Conservation (phyloP, 768 basidiomycete genomes). For the Guyanaporus albipodus region DNA sequence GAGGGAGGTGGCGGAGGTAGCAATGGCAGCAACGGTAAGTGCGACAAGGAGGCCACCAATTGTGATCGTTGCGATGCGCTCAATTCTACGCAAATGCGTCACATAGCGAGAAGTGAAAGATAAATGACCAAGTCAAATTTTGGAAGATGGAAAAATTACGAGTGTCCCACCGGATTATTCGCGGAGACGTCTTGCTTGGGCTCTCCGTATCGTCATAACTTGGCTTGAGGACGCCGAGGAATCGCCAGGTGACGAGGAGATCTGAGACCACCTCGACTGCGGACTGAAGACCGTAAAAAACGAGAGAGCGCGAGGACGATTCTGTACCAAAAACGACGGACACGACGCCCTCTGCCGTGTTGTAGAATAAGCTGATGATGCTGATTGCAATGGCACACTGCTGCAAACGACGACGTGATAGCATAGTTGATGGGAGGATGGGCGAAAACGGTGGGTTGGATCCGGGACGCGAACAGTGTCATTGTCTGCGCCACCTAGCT, state of each 20-base stretch:
- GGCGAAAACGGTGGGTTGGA: not conserved
- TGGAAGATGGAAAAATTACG: not conserved
- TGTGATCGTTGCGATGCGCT: conserved; percentile 33
- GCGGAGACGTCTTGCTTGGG: not conserved
- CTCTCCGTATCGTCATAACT: conserved; percentile 30
- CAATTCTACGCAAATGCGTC: conserved; percentile 26
- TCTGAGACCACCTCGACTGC: conserved; percentile 45
- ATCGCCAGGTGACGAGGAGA: conserved; percentile 43
- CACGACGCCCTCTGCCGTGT: conserved; percentile 39
- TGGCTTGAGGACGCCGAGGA: conserved; percentile 31
- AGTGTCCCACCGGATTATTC: conserved; percentile 15
- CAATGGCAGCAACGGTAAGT: conserved; percentile 37
- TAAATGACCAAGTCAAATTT: not conserved
- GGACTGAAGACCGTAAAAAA: conserved; percentile 49
- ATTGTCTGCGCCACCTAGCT: not conserved
- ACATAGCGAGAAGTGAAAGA: not conserved
- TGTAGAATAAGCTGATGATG: conserved; percentile 38
- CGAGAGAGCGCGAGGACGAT: conserved; percentile 40
- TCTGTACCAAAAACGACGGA: conserved; percentile 45
- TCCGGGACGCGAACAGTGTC: not conserved
- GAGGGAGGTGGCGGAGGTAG: conserved; percentile 35
- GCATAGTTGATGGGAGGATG: conserved; percentile 10
- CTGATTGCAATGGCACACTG: conserved; percentile 42
- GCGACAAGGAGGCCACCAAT: conserved; percentile 37
- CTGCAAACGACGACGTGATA: conserved; percentile 15